Base-by-base conservation (phyloP, 768 basidiomycete genomes). In the Kwoniella sp. region DNA sequence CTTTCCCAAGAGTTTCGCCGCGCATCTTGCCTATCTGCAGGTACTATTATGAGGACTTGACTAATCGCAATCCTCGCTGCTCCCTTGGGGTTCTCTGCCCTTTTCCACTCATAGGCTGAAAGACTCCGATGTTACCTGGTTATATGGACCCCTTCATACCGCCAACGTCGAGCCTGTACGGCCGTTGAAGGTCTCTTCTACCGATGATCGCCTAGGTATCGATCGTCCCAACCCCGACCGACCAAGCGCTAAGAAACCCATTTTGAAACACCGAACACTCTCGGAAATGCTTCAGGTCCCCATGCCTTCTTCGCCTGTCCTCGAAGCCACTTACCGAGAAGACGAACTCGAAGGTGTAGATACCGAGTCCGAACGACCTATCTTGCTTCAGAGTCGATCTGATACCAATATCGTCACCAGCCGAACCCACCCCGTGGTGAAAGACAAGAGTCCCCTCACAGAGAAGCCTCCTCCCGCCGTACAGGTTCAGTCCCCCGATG, bases 51-150 rank as follows among this genome's bases (percentile, higher is more conserved):
- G 27, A 36, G 53, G 21, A 29, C 24, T 12, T 30, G 22, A 29
- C 56, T 49, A 58, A 58, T 47, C 26, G 44, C 49, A 6, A 48
- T 37, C 46, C 40, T 55, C 17, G n/a, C 58, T 25, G 21, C 48
- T 21, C 49, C 36, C n/a, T 36, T 22, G 40, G 40, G 40, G 40
- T 44, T 9, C 17, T 22, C 24, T n/a, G n/a, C 12, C 48, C 58
- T 22, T 29, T 36, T 29, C 58, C 24, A 50, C 25, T 61, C 21
- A 2, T 82, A 98, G 95, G 95, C 87, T 99, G 73, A 99, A 99
- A 81, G 95, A 99, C 81, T 93, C 91, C 6, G 95, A 99, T 79
- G 95, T 98, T 44, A 99, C 96, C 1, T 99, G 95, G 95, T 86
- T 99, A 0, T 98, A 99, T 74, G 95, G 95, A 0, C 95, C 95